Conservation (phyloP, 2,329 filamentous ascomycete genomes). For the Xylaria sp. region DNA sequence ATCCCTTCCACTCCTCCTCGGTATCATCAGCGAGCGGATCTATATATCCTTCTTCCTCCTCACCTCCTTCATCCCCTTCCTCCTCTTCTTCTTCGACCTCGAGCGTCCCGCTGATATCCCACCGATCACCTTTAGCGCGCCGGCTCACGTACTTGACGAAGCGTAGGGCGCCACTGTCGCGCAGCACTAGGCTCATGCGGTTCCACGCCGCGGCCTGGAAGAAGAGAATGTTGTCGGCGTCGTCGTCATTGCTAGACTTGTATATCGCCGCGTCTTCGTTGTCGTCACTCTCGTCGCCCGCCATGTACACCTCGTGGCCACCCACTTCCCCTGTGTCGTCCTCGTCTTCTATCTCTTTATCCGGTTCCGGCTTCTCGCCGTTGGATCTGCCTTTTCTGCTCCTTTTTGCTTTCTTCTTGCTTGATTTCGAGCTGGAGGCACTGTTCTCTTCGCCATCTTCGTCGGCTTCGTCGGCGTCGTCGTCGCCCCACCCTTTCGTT, state of each 20-base stretch:
- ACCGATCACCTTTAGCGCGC: conserved; percentile 85
- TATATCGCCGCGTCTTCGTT: conserved; percentile 88
- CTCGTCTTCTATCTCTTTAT: conserved; percentile 50
- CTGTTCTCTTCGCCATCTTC: conserved; percentile 58
- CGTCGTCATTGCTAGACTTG: conserved; percentile 77
- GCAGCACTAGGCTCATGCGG: conserved; percentile 86
- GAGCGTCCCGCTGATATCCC: conserved; percentile 86
- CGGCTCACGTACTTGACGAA: conserved; percentile 97
- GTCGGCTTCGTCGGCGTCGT: conserved; percentile 69
- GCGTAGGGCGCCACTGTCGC: conserved; percentile 85
- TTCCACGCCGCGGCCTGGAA: conserved; percentile 82
- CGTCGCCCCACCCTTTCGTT: conserved; percentile 83
- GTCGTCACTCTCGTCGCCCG: conserved; percentile 75
- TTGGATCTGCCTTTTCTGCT: conserved; percentile 47
- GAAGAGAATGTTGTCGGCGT: conserved; percentile 78
- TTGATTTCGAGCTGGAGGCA: conserved; percentile 45
- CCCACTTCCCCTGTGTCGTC: conserved; percentile 68
- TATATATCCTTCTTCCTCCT: conserved; percentile 51
- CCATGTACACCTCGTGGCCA: conserved; percentile 93
- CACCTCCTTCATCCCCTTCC: conserved; percentile 54
- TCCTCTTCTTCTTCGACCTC: conserved; percentile 68
- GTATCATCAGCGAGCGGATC: conserved; percentile 56
- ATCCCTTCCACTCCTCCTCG: conserved; percentile 69
- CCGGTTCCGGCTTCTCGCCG: conserved; percentile 45
- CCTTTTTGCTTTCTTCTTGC: conserved; percentile 52